These are phyloP conservation scores for Saturnispora mendoncae DNA, from an alignment of 805 yeast genomes.

Conservation along the genomic window DNA sequence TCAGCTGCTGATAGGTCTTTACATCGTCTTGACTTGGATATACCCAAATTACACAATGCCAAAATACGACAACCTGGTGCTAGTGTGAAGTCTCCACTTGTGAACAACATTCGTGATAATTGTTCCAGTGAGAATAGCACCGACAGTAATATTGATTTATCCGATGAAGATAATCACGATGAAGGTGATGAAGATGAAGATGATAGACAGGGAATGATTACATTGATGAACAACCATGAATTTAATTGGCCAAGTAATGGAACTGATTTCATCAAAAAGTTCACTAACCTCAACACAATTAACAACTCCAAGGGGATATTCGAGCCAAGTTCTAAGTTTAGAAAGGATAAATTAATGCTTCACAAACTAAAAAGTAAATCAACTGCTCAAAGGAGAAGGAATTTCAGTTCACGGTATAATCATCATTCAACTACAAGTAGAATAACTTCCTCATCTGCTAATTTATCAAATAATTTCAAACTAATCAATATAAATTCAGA, in stretches of 20 bases:
- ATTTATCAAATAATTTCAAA: conserved; percentile 2
- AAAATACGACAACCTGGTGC: conserved; percentile 1
- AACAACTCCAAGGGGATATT: background rate
- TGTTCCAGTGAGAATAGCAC: background rate
- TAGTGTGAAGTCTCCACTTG: conserved; percentile 5
- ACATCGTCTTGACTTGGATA: background rate
- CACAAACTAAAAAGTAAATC: background rate
- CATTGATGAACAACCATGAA: conserved; percentile 26
- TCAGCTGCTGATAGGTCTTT: background rate
- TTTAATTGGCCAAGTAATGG: conserved; percentile 24
- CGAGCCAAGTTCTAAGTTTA: background rate
- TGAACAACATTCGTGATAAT: background rate
- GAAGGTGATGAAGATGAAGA: background rate
- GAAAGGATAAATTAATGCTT: background rate
- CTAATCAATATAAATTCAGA: conserved; percentile 10
- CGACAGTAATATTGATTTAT: background rate
- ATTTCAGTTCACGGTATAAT: conserved; percentile 9
- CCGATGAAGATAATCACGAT: background rate
- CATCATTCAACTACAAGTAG: conserved; percentile 2
- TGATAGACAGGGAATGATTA: conserved; percentile 18
- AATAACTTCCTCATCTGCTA: background rate
- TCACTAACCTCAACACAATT: background rate
- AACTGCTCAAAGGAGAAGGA: conserved; percentile 15
- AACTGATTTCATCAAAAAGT: background rate
- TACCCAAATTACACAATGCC: conserved; percentile 6